Base-by-base conservation (phyloP, 192 early-diverging fungal species). In the Jimgerdemannia flammicorona region DNA sequence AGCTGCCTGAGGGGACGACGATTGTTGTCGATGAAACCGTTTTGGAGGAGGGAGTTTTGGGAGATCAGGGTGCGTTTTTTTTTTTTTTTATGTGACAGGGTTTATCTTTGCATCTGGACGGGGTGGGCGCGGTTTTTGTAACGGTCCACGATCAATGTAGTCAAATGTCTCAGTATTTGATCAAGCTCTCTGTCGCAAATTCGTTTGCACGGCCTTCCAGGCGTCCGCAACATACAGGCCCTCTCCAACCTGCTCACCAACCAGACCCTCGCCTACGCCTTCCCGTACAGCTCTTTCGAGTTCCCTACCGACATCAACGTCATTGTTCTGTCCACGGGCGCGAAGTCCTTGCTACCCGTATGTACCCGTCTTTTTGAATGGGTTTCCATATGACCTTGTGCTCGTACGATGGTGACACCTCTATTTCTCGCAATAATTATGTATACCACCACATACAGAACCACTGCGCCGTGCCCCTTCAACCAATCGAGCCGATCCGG, bases 1-100 rank as follows among this genome's bases (percentile, higher is more conserved):
- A 94, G 79, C 80, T 93, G 20, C 79, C 84, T 14, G 66, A 81
- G 3, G 86, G 84, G 14, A 93, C 93, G 0, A 77, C 80, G 41
- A 67, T 93, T 10, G 70, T 93, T 3, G 82, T 92, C 43, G 93
- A 94, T 75, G 93, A 94, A 75, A 92, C 92, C 1, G 86, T 84
- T 19, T 72, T 94, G 74, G 78, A 87, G 29, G 91, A 93, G 71
- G 93, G 93, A 39, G 90, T 85, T 11, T 79, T 94, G 42, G 75
- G 81, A 19, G 91, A 93, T 63, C 80, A 82, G 64, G 93, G 86
- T 87, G 79, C 67, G 14, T 20, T 69, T 54, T 54, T 54, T 54
- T 54, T 54, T 3, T 59, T 14, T 3, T 44, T 64, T 29, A 10
- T 40, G 11, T 19, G 3, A 8, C 67, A 11, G 65, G 29, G 8